Conservation (phyloP, 257 asterid species). For the Scutellaria baicalensis region DNA sequence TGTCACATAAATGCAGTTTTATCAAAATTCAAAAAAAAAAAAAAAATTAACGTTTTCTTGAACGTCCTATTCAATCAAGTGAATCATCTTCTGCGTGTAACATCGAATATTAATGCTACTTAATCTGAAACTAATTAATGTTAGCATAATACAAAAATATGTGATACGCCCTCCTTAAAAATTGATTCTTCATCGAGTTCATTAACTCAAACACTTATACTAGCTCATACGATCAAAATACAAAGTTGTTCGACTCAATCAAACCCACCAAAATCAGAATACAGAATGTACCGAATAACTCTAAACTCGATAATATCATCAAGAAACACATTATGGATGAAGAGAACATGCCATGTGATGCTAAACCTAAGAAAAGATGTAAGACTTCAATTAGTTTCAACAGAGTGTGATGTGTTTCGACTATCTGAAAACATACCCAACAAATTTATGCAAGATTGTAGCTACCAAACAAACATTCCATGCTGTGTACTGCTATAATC, state of each 20-base stretch:
- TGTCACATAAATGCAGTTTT: too few relatives aligned
- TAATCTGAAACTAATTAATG: too few relatives aligned
- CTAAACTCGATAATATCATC: background rate
- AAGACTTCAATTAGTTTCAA: background rate
- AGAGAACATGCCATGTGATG: constrained; percentile 29
- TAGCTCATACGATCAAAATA: too few relatives aligned
- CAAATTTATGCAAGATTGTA: background rate
- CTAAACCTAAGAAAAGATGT: constrained; percentile 2
- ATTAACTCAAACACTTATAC: too few relatives aligned
- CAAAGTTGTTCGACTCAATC: too few relatives aligned
- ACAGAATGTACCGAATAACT: background rate
- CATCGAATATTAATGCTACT: too few relatives aligned
- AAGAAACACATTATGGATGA: background rate
- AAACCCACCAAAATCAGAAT: background rate
- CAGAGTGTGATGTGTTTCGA: constrained; percentile 20
- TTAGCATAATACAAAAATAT: too few relatives aligned
- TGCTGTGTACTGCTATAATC: constrained; percentile 6
- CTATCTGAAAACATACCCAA: constrained; percentile 12
- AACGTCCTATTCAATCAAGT: too few relatives aligned
- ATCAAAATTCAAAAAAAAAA: too few relatives aligned
- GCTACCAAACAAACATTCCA: constrained; percentile 18
- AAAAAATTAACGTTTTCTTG: too few relatives aligned
- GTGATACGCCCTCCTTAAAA: background rate
- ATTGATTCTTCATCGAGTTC: background rate
- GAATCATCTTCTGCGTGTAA: too few relatives aligned